Evolutionary conservation across 176 grass and related monocot genomes (phyloP).

Genomic region (Bonia amplexicaulis): DNA sequence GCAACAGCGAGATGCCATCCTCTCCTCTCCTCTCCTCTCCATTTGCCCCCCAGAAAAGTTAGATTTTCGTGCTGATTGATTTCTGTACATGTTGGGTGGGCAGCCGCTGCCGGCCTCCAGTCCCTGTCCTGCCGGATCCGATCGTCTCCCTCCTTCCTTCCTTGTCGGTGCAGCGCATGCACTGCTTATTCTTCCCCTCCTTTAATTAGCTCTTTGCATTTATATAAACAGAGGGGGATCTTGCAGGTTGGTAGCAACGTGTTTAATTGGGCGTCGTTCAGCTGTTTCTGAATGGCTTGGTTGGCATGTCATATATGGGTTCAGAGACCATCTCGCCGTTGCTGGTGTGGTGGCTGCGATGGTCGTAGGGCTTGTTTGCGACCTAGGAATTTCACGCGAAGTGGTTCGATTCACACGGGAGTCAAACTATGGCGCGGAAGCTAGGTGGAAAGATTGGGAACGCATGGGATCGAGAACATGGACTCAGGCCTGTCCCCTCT

Average conservation of each 20-base stretch:
- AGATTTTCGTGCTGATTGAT: not conserved
- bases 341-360: no score
- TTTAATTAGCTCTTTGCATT: not conserved
- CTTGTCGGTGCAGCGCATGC: slow-evolving; percentile 26
- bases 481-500: not conserved
- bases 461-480: not conserved
- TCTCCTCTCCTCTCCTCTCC: slow-evolving; percentile 5
- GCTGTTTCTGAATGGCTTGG: not conserved
- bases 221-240: not conserved
- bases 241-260: not conserved
- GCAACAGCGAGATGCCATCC: slow-evolving; percentile 38
- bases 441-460: not conserved
- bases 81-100: not conserved
- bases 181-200: not conserved
- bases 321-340: no score
- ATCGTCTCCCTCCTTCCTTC: not conserved
- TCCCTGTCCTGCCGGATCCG: slow-evolving; percentile 30
- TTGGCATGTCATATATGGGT: not conserved
- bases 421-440: not conserved
- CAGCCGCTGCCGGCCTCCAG: slow-evolving; percentile 7
- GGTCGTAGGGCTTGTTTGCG: no score
- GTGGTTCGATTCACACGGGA: no score
- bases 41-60: no score
- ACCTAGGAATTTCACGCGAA: no score
- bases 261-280: not conserved